Percentiles rank a stretch among this genome's conserved stretches.
Evolutionary conservation across 2,329 filamentous ascomycete species (phyloP).

Genomic region (Fusarium sp.): DNA sequence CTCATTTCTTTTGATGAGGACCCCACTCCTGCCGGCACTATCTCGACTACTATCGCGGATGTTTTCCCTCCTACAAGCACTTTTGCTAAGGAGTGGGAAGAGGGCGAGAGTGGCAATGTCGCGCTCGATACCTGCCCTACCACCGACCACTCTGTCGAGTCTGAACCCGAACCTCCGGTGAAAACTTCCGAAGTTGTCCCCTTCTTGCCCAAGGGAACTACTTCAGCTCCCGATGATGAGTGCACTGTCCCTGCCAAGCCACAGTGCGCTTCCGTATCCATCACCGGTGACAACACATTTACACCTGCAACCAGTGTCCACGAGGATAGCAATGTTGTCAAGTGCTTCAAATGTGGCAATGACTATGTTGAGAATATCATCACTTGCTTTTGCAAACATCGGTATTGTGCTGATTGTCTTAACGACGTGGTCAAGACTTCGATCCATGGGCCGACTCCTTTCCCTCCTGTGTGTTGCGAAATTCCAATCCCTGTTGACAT

Average conservation of each 20-base stretch:
- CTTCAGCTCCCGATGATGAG: background rate
- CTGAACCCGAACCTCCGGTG: background rate
- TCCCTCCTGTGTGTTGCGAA: conserved; percentile 11
- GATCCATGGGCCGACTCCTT: background rate
- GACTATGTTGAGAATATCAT: background rate
- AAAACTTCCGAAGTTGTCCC: background rate
- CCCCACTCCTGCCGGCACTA: background rate
- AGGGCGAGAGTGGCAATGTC: background rate
- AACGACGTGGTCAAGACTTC: background rate
- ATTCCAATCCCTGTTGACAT: background rate
- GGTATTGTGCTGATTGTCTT: conserved; percentile 9
- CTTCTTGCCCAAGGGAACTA: no score
- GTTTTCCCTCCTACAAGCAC: background rate
- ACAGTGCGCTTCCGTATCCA: background rate
- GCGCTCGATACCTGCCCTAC: background rate
- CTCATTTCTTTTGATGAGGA: background rate
- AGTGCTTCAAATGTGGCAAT: background rate
- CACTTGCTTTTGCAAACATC: background rate
- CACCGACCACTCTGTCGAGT: background rate
- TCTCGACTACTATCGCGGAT: background rate
- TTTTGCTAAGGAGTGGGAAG: background rate
- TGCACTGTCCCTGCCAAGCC: background rate
- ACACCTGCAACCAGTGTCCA: no score
- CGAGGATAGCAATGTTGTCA: background rate
- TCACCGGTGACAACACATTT: background rate